phyloP scores from a whole-genome alignment of 768 basidiomycete species.

The Holtermannia corniformis region DNA sequence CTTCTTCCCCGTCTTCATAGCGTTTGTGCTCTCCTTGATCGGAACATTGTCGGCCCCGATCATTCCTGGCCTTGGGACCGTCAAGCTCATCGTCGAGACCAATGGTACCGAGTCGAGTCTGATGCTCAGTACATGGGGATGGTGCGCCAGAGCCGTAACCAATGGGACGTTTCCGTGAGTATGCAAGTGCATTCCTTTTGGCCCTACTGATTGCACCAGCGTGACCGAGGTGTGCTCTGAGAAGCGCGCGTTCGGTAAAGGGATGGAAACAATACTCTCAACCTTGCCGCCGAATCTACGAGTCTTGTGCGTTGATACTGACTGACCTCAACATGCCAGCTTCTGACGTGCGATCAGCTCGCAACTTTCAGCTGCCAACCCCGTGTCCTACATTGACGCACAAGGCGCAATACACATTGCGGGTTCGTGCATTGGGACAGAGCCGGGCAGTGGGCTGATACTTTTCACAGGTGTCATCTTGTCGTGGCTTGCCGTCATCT shows the following conservation, averaged over 20 bases:
- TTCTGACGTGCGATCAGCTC: too few species aligned
- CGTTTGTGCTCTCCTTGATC: constrained; percentile 19
- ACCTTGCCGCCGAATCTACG: not conserved
- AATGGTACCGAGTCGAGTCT: constrained; percentile 14
- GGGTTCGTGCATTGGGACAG: not conserved
- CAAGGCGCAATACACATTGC: not conserved
- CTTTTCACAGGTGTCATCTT: constrained; percentile 9
- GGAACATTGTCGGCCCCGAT: constrained; percentile 17
- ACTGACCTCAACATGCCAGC: too few species aligned
- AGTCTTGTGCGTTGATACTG: too few species aligned
- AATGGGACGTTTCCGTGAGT: constrained; percentile 10
- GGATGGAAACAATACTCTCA: not conserved
- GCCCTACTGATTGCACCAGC: not conserved
- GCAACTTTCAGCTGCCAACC: too few species aligned
- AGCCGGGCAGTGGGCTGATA: not conserved
- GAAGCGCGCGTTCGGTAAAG: not conserved
- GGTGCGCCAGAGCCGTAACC: constrained; percentile 17
- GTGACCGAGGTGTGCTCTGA: not conserved
- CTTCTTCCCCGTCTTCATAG: constrained; percentile 21
- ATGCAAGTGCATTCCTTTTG: not conserved
- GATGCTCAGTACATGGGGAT: constrained; percentile 24
- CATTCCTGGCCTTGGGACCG: constrained; percentile 20
- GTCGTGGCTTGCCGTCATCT: constrained; percentile 14
- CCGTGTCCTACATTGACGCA: not conserved
- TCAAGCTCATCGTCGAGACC: constrained; percentile 6